Evolutionary conservation across 139 green algal species (phyloP).

Genomic region (Chlorella sorokiniana): DNA sequence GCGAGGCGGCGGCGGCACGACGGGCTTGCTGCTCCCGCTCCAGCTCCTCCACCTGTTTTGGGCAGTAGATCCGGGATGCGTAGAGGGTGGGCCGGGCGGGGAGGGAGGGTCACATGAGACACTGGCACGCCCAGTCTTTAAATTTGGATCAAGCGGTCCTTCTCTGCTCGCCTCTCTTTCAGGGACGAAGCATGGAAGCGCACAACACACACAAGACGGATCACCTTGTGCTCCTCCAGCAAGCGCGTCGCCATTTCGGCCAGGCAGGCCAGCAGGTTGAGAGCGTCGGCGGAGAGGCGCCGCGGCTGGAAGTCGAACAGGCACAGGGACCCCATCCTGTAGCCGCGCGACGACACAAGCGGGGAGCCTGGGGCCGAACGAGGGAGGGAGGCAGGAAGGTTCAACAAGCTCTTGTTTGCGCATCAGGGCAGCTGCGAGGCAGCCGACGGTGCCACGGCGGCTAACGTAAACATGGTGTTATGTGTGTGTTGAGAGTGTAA

Average conservation of each 20-base stretch:
- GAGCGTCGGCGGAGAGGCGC: constrained; percentile 3
- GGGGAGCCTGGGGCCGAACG: not conserved
- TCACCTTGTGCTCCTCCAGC: constrained; percentile 14
- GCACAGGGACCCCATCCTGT: constrained; percentile 19
- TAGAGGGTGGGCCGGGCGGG: too few species aligned
- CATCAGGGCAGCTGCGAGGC: not conserved
- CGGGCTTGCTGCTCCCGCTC: not conserved
- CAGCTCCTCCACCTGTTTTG: not conserved
- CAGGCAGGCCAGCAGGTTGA: constrained; percentile 24
- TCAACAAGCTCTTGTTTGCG: not conserved
- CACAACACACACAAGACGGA: too few species aligned
- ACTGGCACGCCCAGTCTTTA: too few species aligned
- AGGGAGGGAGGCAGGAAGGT: not conserved
- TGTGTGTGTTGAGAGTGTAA: not conserved
- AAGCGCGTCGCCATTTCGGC: constrained; percentile 12
- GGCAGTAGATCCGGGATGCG: not conserved
- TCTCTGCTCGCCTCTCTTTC: too few species aligned
- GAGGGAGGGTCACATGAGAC: not conserved
- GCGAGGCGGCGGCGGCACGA: not conserved
- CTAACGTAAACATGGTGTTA: not conserved
- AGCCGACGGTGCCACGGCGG: not conserved
- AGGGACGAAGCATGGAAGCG: too few species aligned
- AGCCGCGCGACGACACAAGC: constrained; percentile 17
- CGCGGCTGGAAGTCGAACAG: constrained; percentile 18
- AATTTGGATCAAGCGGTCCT: too few species aligned